Evolutionary conservation across 73 alveolate species (phyloP), one percentile per base, ranked within the genome.

Genomic region (Diophrys sp.): DNA sequence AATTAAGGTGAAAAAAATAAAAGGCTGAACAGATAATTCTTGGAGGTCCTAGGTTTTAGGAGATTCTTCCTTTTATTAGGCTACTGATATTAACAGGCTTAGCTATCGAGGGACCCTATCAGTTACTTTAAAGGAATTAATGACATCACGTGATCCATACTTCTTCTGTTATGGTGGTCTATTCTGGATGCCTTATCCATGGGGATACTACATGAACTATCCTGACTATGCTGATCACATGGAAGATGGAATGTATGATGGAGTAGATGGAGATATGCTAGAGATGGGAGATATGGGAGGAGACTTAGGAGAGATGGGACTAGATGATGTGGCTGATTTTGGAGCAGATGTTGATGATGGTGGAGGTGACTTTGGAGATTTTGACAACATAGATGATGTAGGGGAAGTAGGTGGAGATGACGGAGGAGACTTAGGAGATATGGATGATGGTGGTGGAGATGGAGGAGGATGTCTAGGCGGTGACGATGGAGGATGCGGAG

Each of bases 241-340:
- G 5, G 73, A 75, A 29, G 75, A 75, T 8, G 83, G 83, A 2
- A 32, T 75, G 56, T 75, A 75, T 33, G 83, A 75, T 1, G 83
- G 57, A 27, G 25, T 57, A 0, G 69, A 75, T 27, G 66, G 28
- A 54, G 54, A 32, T 0, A 53, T 23, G 71, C n/a, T 33, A 5
- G 73, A 73, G 0, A 44, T 44, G 62, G 83, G 57, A 18, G 33
- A 24, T 1, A 31, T 33, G 23, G 66, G 28, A 54, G 54, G n/a
- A 2, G 28, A 54, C 72, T 33, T 33, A 5, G 73, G 54, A 1
- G 81, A 73, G 5, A 53, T 73, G 27, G 30, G 53, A 27, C 14
- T 73, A 11, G 81, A 53, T 26, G 81, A 73, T 53, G n/a, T 73
- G 71, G 81, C 81, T 23, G 81, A 73, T 29, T 53, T 44, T 44